Percentiles rank a stretch among this genome's conserved stretches.
These are phyloP conservation scores for Mitragyna speciosa DNA, from an alignment of 257 asterid genomes.

Conservation along the genomic window DNA sequence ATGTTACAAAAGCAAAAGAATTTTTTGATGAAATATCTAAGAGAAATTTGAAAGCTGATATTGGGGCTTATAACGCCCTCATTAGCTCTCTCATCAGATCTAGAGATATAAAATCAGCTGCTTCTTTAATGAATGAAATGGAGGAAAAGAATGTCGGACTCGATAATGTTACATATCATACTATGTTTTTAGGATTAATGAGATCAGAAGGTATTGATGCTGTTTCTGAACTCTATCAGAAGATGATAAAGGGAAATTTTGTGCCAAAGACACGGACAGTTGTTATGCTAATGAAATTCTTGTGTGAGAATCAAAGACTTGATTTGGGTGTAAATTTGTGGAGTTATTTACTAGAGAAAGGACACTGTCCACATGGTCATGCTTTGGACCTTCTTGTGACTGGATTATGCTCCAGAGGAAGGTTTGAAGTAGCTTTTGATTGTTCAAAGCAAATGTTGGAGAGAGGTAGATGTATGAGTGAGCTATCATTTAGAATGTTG, in stretches of 20 bases:
- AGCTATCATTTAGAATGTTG: conserved; percentile 46
- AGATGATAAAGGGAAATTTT: conserved; percentile 57
- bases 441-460: conserved; percentile 71
- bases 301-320: conserved; percentile 57
- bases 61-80: conserved; percentile 75
- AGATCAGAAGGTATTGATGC: conserved; percentile 49
- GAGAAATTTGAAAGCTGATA: conserved; percentile 56
- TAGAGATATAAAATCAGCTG: conserved; percentile 58
- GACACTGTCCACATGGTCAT: conserved; percentile 82
- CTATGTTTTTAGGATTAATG: conserved; percentile 69
- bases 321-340: conserved; percentile 75
- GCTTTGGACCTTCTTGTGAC: conserved; percentile 78
- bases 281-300: conserved; percentile 73
- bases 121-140: conserved; percentile 67
- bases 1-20: conserved; percentile 55
- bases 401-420: conserved; percentile 75
- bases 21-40: conserved; percentile 50
- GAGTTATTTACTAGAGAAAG: conserved; percentile 67
- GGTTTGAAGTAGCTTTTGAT: conserved; percentile 62
- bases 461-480: conserved; percentile 68
- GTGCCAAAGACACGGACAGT: conserved; percentile 68
- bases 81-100: conserved; percentile 62
- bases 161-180: conserved; percentile 73
- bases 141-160: conserved; percentile 45
- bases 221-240: conserved; percentile 49